A percentile compares a stretch with the other conserved stretches of the same genome.
phyloP scores from a whole-genome alignment of 306 rosid genomes.

The Aeschynomene evenia region DNA sequence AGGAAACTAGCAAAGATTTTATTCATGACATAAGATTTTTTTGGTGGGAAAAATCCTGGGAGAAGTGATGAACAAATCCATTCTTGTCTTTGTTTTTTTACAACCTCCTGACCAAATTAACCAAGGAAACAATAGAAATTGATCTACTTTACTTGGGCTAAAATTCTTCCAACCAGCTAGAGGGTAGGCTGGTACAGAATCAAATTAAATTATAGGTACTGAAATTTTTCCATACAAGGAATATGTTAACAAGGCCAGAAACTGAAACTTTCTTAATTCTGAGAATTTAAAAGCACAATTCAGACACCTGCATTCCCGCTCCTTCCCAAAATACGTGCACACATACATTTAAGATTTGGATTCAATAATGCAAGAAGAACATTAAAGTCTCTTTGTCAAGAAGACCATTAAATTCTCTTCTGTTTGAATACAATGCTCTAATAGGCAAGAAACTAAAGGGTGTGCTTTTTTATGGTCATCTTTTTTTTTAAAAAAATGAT shows the following conservation, averaged over 20 bases:
- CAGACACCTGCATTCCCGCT: not conserved
- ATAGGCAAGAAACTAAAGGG: not conserved
- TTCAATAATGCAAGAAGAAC: not conserved
- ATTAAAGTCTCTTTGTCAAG: not conserved
- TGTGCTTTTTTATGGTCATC: not conserved
- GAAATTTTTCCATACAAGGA: constrained; percentile 12
- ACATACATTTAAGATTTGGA: not conserved
- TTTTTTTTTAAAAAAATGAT: not conserved
- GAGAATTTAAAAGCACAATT: not conserved
- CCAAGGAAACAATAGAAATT: not conserved
- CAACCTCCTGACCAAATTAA: constrained; percentile 6
- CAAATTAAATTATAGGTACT: not conserved
- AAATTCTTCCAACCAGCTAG: not conserved
- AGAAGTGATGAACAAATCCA: constrained; percentile 10
- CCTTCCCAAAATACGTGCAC: not conserved
- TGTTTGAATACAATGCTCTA: not conserved
- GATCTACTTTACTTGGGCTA: not conserved
- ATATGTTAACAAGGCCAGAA: constrained; percentile 11
- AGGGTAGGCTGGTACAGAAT: not conserved
- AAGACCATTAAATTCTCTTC: not conserved
- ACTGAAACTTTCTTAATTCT: not conserved
- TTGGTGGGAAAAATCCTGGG: not conserved
- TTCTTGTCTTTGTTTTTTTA: not conserved
- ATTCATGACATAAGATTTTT: not conserved
- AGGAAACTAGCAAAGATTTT: not conserved